Conservation (phyloP, 176 grass and related monocot genomes). For the Carex myosuroides region DNA sequence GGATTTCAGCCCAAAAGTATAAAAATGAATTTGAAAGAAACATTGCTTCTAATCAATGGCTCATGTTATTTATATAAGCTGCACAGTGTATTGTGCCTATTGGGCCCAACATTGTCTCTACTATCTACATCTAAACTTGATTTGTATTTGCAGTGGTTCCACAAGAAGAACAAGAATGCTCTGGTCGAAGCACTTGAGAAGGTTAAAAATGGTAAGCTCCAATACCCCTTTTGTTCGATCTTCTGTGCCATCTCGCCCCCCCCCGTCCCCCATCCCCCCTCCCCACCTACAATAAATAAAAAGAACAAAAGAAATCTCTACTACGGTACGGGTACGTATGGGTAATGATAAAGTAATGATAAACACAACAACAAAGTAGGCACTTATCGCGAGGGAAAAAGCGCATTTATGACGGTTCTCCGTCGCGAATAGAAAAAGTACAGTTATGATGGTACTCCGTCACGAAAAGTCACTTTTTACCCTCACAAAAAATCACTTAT, state of each 20-base stretch:
- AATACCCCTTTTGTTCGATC: background rate
- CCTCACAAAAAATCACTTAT: too few relatives aligned
- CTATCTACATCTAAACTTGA: background rate
- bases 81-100: too few relatives aligned
- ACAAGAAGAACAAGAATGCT: conserved; percentile 59
- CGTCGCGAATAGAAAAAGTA: too few relatives aligned
- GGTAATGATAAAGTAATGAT: too few relatives aligned
- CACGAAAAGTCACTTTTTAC: too few relatives aligned
- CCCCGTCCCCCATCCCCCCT: too few relatives aligned
- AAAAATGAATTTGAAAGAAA: background rate
- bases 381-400: too few relatives aligned
- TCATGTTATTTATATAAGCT: too few relatives aligned
- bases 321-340: too few relatives aligned
- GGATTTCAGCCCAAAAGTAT: background rate
- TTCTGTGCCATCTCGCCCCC: background rate
- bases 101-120: background rate
- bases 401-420: too few relatives aligned
- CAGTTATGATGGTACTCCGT: too few relatives aligned
- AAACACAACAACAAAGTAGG: too few relatives aligned
- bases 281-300: background rate
- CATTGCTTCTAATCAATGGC: background rate
- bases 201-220: conserved; percentile 55
- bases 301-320: background rate
- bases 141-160: conserved; percentile 56
- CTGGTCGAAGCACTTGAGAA: conserved; percentile 79